These are phyloP conservation scores for Prunus mume DNA, from an alignment of 306 rosid genomes.

Conservation along the genomic window DNA sequence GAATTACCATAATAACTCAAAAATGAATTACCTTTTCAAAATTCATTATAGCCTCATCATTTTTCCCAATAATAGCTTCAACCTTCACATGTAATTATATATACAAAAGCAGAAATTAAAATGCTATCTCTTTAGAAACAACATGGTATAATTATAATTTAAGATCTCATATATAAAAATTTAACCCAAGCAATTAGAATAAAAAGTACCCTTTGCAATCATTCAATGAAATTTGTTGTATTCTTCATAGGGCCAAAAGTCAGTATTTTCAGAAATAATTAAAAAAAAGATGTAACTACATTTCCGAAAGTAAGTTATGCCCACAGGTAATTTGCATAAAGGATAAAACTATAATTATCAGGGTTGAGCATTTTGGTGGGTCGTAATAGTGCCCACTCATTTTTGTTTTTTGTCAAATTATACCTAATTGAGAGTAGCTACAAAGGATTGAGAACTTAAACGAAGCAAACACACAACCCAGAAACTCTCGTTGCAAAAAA, in stretches of 20 bases:
- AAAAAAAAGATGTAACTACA: neutral
- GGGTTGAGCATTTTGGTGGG: neutral
- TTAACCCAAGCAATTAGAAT: conserved; percentile 7
- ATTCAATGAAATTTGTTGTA: neutral
- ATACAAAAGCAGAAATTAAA: conserved; percentile 15
- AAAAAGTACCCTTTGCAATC: neutral
- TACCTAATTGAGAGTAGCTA: neutral
- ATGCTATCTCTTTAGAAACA: conserved; percentile 18
- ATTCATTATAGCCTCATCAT: conserved; percentile 90
- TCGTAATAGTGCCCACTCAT: neutral
- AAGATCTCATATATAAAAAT: conserved; percentile 10
- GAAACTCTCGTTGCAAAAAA: too few relatives aligned
- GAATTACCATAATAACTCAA: conserved; percentile 10
- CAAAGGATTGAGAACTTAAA: neutral
- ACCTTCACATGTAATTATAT: conserved; percentile 52
- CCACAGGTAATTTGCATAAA: neutral
- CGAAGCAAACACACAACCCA: neutral
- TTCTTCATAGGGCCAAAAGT: neutral
- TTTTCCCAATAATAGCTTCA: conserved; percentile 92
- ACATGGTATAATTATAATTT: conserved; percentile 13
- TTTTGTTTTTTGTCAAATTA: neutral
- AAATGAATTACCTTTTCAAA: conserved; percentile 74
- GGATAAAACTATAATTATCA: neutral
- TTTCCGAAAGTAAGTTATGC: neutral
- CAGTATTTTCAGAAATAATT: neutral